Percentiles rank a stretch among this genome's conserved stretches.
phyloP scores from a whole-genome alignment of 1,284 basidiomycete species.

The Pyrrhoderma lamaoense region DNA sequence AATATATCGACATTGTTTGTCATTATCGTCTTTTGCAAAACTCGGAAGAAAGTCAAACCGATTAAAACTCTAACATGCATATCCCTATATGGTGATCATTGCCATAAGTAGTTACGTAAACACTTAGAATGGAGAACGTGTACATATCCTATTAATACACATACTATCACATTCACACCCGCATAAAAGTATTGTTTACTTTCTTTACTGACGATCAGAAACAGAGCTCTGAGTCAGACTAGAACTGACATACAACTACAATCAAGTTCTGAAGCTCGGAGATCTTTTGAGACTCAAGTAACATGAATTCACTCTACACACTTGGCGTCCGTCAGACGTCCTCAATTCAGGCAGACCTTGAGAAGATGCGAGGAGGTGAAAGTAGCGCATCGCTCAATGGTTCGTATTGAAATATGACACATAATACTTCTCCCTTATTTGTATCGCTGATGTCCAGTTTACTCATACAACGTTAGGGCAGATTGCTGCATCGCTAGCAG shows the following conservation, averaged over 20 bases:
- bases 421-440: background rate
- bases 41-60: too few species aligned
- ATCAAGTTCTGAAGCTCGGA: background rate
- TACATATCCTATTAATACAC: too few species aligned
- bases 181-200: too few species aligned
- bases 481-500: constrained; percentile 89
- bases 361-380: constrained; percentile 73
- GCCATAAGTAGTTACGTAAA: constrained; percentile 2
- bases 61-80: too few species aligned
- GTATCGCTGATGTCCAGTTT: background rate
- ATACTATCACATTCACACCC: too few species aligned
- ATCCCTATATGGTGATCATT: background rate
- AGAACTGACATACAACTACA: background rate
- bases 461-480: constrained; percentile 56
- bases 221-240: background rate
- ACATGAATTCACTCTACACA: constrained; percentile 92
- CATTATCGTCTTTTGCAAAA: constrained; percentile 3
- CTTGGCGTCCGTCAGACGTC: constrained; percentile 87
- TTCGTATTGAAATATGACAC: constrained; percentile 33
- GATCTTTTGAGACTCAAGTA: too few species aligned
- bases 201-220: too few species aligned
- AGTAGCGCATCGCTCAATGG: constrained; percentile 75
- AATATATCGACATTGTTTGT: constrained; percentile 45
- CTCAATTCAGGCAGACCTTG: constrained; percentile 82
- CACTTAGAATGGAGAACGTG: too few species aligned